These are phyloP conservation scores for Mariannaea sp. DNA, from an alignment of 2,329 filamentous ascomycete species.

Conservation along the genomic window DNA sequence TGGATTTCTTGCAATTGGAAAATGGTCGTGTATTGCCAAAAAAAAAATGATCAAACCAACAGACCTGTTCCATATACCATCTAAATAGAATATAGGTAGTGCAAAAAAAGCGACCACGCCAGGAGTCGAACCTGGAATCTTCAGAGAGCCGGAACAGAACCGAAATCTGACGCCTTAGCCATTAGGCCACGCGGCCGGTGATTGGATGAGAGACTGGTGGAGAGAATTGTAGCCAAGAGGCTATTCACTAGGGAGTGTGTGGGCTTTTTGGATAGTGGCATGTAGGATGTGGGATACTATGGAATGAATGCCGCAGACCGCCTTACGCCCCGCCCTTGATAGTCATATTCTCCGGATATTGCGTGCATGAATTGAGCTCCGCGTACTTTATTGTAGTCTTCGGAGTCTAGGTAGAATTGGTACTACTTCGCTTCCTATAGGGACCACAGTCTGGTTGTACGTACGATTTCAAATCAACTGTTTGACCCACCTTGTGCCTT, in stretches of 20 bases:
- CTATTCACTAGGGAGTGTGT: background rate
- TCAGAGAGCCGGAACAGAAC: conserved; percentile 25
- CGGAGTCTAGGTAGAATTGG: background rate
- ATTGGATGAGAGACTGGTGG: background rate
- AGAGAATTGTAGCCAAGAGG: background rate
- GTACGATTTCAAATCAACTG: conserved; percentile 11
- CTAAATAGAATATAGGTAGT: too few species aligned
- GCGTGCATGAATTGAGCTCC: background rate
- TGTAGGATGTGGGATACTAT: too few species aligned
- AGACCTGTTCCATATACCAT: too few species aligned
- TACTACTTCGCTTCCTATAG: too few species aligned
- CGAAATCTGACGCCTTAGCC: conserved; percentile 35
- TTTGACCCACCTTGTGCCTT: conserved; percentile 5
- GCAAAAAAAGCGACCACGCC: background rate
- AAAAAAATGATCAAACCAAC: too few species aligned
- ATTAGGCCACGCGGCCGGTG: conserved; percentile 34
- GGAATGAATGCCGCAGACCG: too few species aligned
- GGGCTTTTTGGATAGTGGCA: too few species aligned
- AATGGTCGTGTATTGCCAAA: too few species aligned
- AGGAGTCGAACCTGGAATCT: conserved; percentile 29
- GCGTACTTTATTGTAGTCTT: background rate
- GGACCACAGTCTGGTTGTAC: too few species aligned
- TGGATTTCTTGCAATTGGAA: too few species aligned
- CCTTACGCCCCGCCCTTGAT: too few species aligned
- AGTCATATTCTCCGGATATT: background rate